Evolutionary conservation across 2,329 filamentous ascomycete species (phyloP).

Genomic region (Xylaria sp.): DNA sequence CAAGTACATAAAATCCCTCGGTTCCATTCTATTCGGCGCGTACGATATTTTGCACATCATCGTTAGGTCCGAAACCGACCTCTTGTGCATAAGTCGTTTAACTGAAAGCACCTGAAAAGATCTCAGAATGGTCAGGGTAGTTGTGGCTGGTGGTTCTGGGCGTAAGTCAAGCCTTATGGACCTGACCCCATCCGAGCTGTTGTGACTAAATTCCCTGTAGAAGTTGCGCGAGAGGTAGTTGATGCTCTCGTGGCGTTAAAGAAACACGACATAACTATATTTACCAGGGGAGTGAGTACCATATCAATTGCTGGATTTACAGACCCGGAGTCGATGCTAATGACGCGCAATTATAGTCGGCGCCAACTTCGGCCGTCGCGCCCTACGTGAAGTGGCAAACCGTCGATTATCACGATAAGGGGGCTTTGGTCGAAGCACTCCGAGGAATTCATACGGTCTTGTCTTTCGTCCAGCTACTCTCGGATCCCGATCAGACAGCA

Average conservation of each 20-base stretch:
- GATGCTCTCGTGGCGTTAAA: slow-evolving; percentile 59
- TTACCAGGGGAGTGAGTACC: slow-evolving; percentile 58
- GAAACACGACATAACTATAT: slow-evolving; percentile 64
- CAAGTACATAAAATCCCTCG: neutral
- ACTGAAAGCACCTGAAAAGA: neutral
- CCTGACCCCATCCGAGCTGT: too few relatives aligned
- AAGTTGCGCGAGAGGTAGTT: slow-evolving; percentile 64
- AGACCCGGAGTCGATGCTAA: slow-evolving; percentile 6
- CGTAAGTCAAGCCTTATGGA: slow-evolving; percentile 47
- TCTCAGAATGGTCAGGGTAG: slow-evolving; percentile 57
- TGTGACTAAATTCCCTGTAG: slow-evolving; percentile 48
- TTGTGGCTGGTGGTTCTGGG: slow-evolving; percentile 58
- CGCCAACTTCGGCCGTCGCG: slow-evolving; percentile 22
- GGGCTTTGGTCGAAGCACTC: slow-evolving; percentile 53
- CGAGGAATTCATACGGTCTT: slow-evolving; percentile 63
- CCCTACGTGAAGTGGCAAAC: slow-evolving; percentile 54
- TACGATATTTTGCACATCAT: neutral
- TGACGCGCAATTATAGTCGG: slow-evolving; percentile 41
- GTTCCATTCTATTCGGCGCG: slow-evolving; percentile 45
- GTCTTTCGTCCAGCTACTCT: slow-evolving; percentile 59
- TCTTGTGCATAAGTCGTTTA: neutral
- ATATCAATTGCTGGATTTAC: neutral
- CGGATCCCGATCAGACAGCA: slow-evolving; percentile 51
- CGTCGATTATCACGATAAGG: slow-evolving; percentile 58
- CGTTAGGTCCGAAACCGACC: neutral